These are phyloP conservation scores for Rhizophagus clarus DNA, from an alignment of 192 early-diverging fungal genomes.

Conservation along the genomic window DNA sequence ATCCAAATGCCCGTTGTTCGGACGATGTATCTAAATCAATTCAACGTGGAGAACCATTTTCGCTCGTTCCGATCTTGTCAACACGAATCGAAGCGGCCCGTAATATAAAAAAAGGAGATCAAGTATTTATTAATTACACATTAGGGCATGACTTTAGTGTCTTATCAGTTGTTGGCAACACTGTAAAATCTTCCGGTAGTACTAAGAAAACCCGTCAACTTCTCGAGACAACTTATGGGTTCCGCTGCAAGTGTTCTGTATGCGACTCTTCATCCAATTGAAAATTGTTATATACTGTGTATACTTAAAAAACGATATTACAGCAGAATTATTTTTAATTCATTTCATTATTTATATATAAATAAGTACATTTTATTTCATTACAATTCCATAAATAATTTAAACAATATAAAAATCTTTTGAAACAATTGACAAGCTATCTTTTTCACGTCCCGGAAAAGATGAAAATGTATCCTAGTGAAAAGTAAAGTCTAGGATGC, in stretches of 20 bases:
- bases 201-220: neutral
- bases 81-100: neutral
- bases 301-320: too few species aligned
- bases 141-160: neutral
- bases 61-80: neutral
- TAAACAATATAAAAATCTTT: too few species aligned
- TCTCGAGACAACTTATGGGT: constrained; percentile 11
- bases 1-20: neutral
- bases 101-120: constrained; percentile 2
- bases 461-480: too few species aligned
- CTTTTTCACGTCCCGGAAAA: too few species aligned
- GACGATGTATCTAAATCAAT: neutral
- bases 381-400: too few species aligned
- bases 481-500: too few species aligned
- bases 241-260: neutral
- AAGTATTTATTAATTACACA: constrained; percentile 11
- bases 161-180: neutral
- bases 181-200: neutral
- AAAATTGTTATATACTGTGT: neutral
- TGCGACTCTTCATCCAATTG: neutral
- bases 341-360: too few species aligned
- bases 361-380: too few species aligned
- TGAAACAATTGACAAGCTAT: too few species aligned
- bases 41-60: neutral
- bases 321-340: too few species aligned